Base-by-base conservation (phyloP, 495 filamentous ascomycete genomes). In the Cercophora samala region DNA sequence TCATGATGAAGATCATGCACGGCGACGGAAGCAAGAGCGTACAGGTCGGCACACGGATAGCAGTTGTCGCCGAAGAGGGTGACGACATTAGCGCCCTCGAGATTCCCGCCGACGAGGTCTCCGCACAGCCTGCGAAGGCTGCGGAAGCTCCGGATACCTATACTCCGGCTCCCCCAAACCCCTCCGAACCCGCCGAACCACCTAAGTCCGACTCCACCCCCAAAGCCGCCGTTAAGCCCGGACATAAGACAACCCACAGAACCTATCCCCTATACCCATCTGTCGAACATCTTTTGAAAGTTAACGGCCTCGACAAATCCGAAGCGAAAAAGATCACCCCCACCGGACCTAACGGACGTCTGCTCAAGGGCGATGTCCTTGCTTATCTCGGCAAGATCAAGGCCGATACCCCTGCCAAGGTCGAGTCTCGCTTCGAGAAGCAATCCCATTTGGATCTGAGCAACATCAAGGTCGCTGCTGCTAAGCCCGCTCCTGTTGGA, bases 331-430 rank as follows among this genome's bases (percentile, higher is more conserved):
- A 90, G 73, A 97, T 99, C 75, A 90, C 87, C 22, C 88, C 92
- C 11, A 93, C 89, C 26, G 95, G 95, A 18, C 95, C 95, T 42
- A 90, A 89, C 76, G 93, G 93, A 58, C 89, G 96, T 59, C 82
- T 99, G 54, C 84, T 99, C 42, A 99, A 99, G 80, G 95, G 95
- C 59, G 95, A 99, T 75, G 91, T 99, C 9, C 86, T 99, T 56
- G 93, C 93, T 32, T 95, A 94, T 75, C 80, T 98, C 17, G 95
- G 96, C 61, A 79, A 79, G 64, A 90, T 97, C 71, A 78, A 88
- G 56, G 77, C 87, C 53, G 80, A 86, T 23, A 90, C 90, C 71
- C 88, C 93, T 8, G 80, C 85, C n/a, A 81, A 88, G 53, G 86
- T 91, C 67, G 88, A 88, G 54, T 78, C 82, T 25, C 86, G 86